Evolutionary conservation across 1,284 basidiomycete species (phyloP).

Genomic region (Trametes pubescens): DNA sequence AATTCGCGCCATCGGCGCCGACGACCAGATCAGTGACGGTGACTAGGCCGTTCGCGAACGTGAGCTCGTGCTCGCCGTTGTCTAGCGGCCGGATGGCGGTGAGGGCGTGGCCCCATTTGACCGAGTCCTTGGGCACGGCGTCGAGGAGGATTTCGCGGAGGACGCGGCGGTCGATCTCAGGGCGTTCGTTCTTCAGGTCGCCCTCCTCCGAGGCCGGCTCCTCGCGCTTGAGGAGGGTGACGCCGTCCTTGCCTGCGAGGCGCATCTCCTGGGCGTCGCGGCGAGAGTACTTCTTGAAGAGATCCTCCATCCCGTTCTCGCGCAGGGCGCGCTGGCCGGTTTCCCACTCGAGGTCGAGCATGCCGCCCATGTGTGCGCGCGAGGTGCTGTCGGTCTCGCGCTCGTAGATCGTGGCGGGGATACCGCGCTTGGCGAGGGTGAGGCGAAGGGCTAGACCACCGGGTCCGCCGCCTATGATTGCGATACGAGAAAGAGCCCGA

Average conservation of each 20-base stretch:
- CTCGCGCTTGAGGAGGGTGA: background rate
- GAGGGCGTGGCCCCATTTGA: constrained; percentile 1
- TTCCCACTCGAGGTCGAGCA: constrained; percentile 14
- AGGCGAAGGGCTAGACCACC: constrained; percentile 7
- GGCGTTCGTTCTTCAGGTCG: background rate
- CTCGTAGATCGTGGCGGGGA: constrained; percentile 9
- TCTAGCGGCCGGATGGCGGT: background rate
- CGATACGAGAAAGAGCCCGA: constrained; percentile 2
- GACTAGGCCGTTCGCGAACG: background rate
- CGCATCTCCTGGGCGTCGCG: constrained; percentile 3
- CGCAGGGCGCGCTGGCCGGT: constrained; percentile 15
- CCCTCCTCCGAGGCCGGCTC: background rate
- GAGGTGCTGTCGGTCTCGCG: constrained; percentile 4
- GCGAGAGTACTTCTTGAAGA: background rate
- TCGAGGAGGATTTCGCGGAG: constrained; percentile 4
- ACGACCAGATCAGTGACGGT: constrained; percentile 41
- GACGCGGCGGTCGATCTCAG: constrained; percentile 1
- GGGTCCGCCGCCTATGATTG: constrained; percentile 12
- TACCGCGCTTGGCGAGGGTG: constrained; percentile 6
- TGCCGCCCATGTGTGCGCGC: constrained; percentile 15
- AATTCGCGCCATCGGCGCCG: constrained; percentile 57
- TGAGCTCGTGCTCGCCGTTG: constrained; percentile 6
- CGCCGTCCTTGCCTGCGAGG: constrained; percentile 1
- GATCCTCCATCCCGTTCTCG: constrained; percentile 8
- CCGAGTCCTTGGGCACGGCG: background rate